These are phyloP conservation scores for Claviceps sp. DNA, from an alignment of 2,329 filamentous ascomycete genomes.

Conservation along the genomic window DNA sequence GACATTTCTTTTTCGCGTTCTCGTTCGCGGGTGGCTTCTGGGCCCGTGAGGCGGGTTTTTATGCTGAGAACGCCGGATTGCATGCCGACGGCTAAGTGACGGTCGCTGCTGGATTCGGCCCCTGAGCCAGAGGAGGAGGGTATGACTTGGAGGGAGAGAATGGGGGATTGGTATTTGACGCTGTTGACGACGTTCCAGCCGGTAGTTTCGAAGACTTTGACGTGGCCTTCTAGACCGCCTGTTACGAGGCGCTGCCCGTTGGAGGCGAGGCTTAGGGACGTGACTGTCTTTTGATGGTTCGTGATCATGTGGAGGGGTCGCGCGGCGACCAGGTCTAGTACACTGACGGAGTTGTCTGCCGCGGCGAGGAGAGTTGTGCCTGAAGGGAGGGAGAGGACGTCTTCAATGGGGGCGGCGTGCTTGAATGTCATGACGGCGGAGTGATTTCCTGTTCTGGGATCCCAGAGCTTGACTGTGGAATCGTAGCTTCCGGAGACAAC, in stretches of 20 bases:
- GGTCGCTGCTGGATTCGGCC: slow-evolving; percentile 59
- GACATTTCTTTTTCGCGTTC: slow-evolving; percentile 78
- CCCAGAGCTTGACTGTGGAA: slow-evolving; percentile 85
- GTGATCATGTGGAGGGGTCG: slow-evolving; percentile 75
- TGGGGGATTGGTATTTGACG: slow-evolving; percentile 82
- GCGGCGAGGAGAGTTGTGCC: slow-evolving; percentile 79
- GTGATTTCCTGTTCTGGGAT: slow-evolving; percentile 58
- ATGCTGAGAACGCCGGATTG: slow-evolving; percentile 85
- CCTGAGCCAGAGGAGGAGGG: slow-evolving; percentile 22
- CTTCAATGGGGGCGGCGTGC: slow-evolving; percentile 78
- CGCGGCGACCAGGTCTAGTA: slow-evolving; percentile 84
- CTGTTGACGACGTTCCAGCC: slow-evolving; percentile 95
- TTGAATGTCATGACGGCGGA: slow-evolving; percentile 82
- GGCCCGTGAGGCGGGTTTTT: slow-evolving; percentile 73
- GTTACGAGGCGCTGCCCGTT: slow-evolving; percentile 70
- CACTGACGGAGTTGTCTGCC: slow-evolving; percentile 74
- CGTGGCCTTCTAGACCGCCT: slow-evolving; percentile 84
- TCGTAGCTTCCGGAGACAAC: slow-evolving; percentile 90
- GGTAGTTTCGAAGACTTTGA: slow-evolving; percentile 91
- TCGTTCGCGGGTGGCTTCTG: slow-evolving; percentile 62
- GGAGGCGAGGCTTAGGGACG: slow-evolving; percentile 69
- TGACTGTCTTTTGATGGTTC: slow-evolving; percentile 97
- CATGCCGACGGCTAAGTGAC: slow-evolving; percentile 90
- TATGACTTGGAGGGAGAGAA: slow-evolving; percentile 72
- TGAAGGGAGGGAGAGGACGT: slow-evolving; percentile 73